These are phyloP conservation scores for Phaffia tasmanica DNA, from an alignment of 768 basidiomycete genomes.

Conservation along the genomic window DNA sequence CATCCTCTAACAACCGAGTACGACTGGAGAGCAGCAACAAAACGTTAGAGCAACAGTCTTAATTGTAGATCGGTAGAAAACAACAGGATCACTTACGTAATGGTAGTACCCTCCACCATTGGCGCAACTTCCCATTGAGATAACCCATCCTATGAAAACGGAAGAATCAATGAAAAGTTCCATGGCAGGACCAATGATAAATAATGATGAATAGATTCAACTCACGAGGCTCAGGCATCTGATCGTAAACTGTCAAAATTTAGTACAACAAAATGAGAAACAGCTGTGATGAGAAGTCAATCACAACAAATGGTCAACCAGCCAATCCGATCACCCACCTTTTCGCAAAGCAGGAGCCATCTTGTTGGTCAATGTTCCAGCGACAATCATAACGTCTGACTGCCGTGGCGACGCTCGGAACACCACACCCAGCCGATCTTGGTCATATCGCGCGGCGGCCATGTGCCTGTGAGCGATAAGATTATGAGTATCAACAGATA, in stretches of 20 bases:
- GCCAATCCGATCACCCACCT: slow-evolving; percentile 71
- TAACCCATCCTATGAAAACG: slow-evolving; percentile 68
- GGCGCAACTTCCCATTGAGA: slow-evolving; percentile 99
- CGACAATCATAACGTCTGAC: slow-evolving; percentile 46
- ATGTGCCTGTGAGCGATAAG: slow-evolving; percentile 76
- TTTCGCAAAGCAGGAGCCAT: slow-evolving; percentile 95
- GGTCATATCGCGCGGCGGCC: slow-evolving; percentile 97
- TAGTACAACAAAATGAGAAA: not conserved
- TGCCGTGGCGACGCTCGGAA: slow-evolving; percentile 94
- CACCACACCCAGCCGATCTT: slow-evolving; percentile 90
- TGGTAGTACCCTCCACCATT: slow-evolving; percentile 66
- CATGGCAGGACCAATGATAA: not conserved
- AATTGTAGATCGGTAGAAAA: slow-evolving; percentile 32
- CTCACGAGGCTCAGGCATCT: slow-evolving; percentile 94
- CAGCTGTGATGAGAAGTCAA: not conserved
- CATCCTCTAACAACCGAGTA: slow-evolving; percentile 98
- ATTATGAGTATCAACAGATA: not conserved
- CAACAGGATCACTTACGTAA: slow-evolving; percentile 16
- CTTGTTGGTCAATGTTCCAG: slow-evolving; percentile 97
- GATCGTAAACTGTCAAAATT: slow-evolving; percentile 38
- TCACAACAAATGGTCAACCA: not conserved
- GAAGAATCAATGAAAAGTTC: slow-evolving; percentile 1
- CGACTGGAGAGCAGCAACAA: slow-evolving; percentile 40
- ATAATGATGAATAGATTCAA: slow-evolving; percentile 27
- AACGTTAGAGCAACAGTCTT: slow-evolving; percentile 61